These are phyloP conservation scores for Dendrobium chrysotoxum DNA, from an alignment of 106 monocot genomes.

Conservation along the genomic window DNA sequence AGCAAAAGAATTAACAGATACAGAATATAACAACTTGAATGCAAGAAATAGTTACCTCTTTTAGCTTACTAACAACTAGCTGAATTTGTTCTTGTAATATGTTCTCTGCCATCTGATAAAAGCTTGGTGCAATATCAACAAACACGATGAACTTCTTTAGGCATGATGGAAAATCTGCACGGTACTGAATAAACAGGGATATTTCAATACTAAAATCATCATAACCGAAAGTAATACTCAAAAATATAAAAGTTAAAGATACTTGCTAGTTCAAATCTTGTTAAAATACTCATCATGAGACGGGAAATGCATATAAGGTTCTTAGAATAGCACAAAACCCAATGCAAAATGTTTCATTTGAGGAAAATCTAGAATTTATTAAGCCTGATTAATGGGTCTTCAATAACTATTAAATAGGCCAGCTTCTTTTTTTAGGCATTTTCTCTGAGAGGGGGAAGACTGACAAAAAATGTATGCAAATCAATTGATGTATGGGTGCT, in stretches of 20 bases:
- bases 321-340: background rate
- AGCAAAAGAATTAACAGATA: background rate
- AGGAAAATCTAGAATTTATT: background rate
- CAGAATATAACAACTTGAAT: background rate
- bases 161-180: conserved; percentile 70
- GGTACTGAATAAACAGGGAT: conserved; percentile 56
- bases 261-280: background rate
- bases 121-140: conserved; percentile 64
- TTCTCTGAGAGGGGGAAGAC: background rate
- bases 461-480: background rate
- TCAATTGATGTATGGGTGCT: background rate
- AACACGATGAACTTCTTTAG: conserved; percentile 69
- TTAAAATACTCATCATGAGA: background rate
- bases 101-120: conserved; percentile 63
- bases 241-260: background rate
- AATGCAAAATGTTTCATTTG: background rate
- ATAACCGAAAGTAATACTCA: background rate
- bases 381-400: background rate
- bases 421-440: background rate
- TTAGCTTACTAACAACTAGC: conserved; percentile 44
- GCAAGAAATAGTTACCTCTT: conserved; percentile 33
- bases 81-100: conserved; percentile 71
- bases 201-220: background rate
- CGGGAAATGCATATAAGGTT: background rate
- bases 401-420: background rate